Conservation (phyloP, 345 rosid species). For the Eucalyptus leucophloia region DNA sequence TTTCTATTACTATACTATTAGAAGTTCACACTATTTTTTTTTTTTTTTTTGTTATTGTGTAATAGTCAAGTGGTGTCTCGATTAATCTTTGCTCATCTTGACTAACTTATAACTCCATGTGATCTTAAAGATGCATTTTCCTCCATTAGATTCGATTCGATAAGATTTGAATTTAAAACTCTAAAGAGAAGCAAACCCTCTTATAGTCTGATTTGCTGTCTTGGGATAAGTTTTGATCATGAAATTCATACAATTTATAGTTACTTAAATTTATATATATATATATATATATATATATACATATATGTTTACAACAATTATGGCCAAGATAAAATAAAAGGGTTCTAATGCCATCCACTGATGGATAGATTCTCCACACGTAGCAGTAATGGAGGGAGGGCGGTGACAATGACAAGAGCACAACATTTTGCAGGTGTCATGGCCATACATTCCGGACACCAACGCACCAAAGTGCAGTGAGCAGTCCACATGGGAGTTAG, state of each 20-base stretch:
- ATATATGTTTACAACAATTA: neutral
- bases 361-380: neutral
- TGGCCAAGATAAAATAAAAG: neutral
- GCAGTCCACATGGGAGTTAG: neutral
- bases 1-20: rapidly evolving
- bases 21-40: neutral
- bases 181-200: neutral
- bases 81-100: rapidly evolving
- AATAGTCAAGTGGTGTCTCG: neutral
- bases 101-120: neutral
- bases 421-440: neutral
- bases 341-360: neutral
- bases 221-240: neutral
- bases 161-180: neutral
- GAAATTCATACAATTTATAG: neutral
- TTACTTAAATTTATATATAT: neutral
- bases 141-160: rapidly evolving
- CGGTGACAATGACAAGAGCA: neutral
- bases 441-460: neutral
- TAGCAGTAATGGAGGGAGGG: neutral
- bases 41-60: neutral
- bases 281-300: neutral
- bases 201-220: neutral
- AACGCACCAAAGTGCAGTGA: neutral
- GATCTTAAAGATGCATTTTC: neutral